Evolutionary conservation across 2,329 filamentous ascomycete genomes (phyloP), one percentile per base, ranked within the genome.

Genomic region (Lomentospora prolificans): DNA sequence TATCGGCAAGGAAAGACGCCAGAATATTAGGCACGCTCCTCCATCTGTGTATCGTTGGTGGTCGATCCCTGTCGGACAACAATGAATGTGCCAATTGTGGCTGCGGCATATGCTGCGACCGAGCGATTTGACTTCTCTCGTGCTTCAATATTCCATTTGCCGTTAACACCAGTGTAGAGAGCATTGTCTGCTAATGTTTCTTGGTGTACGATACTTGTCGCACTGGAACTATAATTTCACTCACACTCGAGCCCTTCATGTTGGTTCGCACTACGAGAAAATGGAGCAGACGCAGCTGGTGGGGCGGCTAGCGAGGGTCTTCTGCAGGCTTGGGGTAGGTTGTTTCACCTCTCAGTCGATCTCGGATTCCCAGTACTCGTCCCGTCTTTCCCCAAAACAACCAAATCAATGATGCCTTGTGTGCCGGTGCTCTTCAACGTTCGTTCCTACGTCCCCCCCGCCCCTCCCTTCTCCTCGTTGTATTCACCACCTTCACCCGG

Each of bases 311-410:
- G 22, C 22, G 6, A 48, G 44, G 17, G 44, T 48, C 22, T 48
- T 22, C 44, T 48, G 44, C 44, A 48, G 17, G 44, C 44, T 48
- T 48, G 44, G 44, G 44, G 44, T 48, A 48, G 44, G 22, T 48
- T 48, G 44, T 48, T 48, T 48, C 44, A 48, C 22, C 22, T 48
- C 44, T 48, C 22, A 48, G 44, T 48, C 44, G 44, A 48, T 48
- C 44, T 48, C 44, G 44, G 44, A 48, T 48, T 48, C 10, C 44
- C 44, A 48, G 22, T 22, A 22, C 30, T 48, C 44, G 44, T 48
- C 44, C 44, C 44, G 44, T 48, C 44, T 48, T 48, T 48, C 44
- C 17, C 44, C 44, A 48, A 48, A 48, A 48, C 44, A 48, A 48
- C n/a, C n/a, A n/a, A n/a, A n/a, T n/a, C n/a, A n/a, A n/a, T n/a